A percentile compares a stretch with the other conserved stretches of the same genome.
phyloP scores from a whole-genome alignment of 1,139 yeast genomes.

The Ogataea hybrid region DNA sequence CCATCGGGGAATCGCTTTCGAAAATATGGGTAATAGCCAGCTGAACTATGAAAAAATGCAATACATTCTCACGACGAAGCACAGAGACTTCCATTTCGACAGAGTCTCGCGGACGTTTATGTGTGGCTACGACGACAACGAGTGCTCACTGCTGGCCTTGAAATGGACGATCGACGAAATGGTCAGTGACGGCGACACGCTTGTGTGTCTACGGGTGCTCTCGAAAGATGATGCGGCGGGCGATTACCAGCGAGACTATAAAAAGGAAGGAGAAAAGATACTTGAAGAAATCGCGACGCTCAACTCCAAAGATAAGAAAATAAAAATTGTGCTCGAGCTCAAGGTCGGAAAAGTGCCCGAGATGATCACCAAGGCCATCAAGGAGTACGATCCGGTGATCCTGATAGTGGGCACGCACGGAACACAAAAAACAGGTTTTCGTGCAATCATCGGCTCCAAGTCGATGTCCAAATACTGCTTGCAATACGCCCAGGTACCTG shows the following conservation, averaged over 20 bases:
- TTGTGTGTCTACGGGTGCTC: conserved; percentile 58
- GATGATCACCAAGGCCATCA: conserved; percentile 51
- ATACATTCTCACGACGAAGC: conserved; percentile 42
- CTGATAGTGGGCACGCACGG: conserved; percentile 65
- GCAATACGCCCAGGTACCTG: conserved; percentile 68
- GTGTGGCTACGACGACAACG: conserved; percentile 59
- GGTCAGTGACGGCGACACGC: conserved; percentile 62
- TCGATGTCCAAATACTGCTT: conserved; percentile 61
- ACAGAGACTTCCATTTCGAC: conserved; percentile 51
- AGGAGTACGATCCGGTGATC: conserved; percentile 63
- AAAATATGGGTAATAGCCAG: conserved; percentile 25
- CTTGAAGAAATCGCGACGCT: conserved; percentile 44
- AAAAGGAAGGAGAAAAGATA: conserved; percentile 37
- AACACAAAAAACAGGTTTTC: conserved; percentile 41
- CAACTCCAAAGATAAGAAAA: conserved; percentile 46
- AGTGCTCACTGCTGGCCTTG: conserved; percentile 56
- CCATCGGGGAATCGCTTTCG: conserved; percentile 27
- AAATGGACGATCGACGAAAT: conserved; percentile 68
- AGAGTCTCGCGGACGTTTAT: conserved; percentile 61
- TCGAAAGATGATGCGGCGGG: conserved; percentile 43
- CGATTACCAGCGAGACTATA: conserved; percentile 33
- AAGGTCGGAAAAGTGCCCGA: conserved; percentile 62
- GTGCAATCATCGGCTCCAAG: conserved; percentile 41
- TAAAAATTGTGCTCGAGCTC: conserved; percentile 56
- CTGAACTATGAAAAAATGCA: conserved; percentile 21